Conservation (phyloP, 2,329 filamentous ascomycete species). For the Capronia epimyces region DNA sequence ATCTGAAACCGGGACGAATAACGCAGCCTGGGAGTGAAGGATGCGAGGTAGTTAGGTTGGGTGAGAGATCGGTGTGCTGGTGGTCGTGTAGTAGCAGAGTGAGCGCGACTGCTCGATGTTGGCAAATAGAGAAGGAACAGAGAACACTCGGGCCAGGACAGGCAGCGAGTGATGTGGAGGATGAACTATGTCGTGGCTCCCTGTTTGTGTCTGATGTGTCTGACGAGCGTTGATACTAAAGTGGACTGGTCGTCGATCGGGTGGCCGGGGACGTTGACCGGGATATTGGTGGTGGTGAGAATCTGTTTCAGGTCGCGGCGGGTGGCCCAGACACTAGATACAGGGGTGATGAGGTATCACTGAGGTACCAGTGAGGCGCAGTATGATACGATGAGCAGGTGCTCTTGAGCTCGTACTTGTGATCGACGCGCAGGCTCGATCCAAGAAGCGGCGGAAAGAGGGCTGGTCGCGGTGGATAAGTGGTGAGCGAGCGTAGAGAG, state of each 20-base stretch:
- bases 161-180: conserved; percentile 6
- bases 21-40: neutral
- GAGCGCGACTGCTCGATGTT: neutral
- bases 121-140: neutral
- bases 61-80: neutral
- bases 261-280: conserved; percentile 19
- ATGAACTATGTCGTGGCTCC: neutral
- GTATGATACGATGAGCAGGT: neutral
- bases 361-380: conserved; percentile 10
- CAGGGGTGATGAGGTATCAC: conserved; percentile 1
- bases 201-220: neutral
- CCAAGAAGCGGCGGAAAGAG: neutral
- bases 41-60: neutral
- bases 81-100: neutral
- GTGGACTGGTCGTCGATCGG: conserved; percentile 6
- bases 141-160: neutral
- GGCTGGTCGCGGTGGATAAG: neutral
- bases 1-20: conserved; percentile 1
- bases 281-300: conserved; percentile 13
- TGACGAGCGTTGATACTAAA: neutral
- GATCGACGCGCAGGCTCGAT: neutral
- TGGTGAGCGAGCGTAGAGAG: neutral
- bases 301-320: conserved; percentile 21
- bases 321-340: neutral
- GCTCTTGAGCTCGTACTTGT: too few species aligned